A percentile compares a stretch with the other conserved stretches of the same genome.
phyloP scores from a whole-genome alignment of 2,329 filamentous ascomycete species.

The Macrophomina tecta region DNA sequence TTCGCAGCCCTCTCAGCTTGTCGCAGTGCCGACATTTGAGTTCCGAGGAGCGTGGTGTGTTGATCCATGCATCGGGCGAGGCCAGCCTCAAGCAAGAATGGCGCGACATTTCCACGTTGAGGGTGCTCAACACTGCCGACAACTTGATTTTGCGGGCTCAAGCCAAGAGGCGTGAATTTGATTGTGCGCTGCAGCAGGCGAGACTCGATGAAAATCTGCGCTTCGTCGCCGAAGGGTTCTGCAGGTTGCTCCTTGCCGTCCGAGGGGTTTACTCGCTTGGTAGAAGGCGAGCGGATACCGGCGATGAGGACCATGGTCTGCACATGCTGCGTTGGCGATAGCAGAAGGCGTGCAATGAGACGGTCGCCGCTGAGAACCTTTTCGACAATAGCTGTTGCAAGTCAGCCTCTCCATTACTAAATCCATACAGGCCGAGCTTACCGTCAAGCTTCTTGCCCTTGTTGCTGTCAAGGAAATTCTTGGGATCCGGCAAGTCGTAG shows the following conservation, averaged over 20 bases:
- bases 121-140: conserved; percentile 87
- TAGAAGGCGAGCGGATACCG: conserved; percentile 87
- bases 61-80: conserved; percentile 93
- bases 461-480: conserved; percentile 77
- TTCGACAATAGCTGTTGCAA: conserved; percentile 70
- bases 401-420: conserved; percentile 31
- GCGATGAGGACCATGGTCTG: conserved; percentile 90
- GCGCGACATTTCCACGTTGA: conserved; percentile 83
- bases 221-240: conserved; percentile 89
- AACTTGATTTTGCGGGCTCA: conserved; percentile 90
- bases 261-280: conserved; percentile 78
- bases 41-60: conserved; percentile 89
- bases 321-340: conserved; percentile 82
- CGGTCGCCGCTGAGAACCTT: conserved; percentile 90
- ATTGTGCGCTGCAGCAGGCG: conserved; percentile 86
- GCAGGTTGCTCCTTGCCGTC: conserved; percentile 82
- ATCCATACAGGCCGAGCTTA: conserved; percentile 29
- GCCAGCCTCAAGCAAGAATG: conserved; percentile 86
- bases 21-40: conserved; percentile 84
- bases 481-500: conserved; percentile 79
- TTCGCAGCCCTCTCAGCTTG: conserved; percentile 87
- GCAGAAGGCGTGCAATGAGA: conserved; percentile 79
- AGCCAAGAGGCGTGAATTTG: conserved; percentile 80
- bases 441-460: conserved; percentile 86
- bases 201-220: conserved; percentile 83